phyloP scores from a whole-genome alignment of 2,329 filamentous ascomycete species.

The Ophiostoma perfectum region DNA sequence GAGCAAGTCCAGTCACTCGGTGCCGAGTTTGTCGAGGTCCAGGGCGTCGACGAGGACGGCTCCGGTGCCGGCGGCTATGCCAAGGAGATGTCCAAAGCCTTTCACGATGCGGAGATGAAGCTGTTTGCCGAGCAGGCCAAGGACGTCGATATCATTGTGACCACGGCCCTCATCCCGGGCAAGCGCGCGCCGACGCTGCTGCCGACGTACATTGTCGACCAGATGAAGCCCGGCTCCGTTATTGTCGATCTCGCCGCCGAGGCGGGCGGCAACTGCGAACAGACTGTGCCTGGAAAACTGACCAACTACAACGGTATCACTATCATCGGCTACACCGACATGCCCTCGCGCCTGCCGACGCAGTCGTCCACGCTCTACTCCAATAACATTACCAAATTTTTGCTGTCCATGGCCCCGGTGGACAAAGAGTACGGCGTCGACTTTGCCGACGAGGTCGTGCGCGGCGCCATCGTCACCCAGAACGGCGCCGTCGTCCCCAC shows the following conservation, averaged over 20 bases:
- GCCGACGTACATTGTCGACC: conserved; percentile 69
- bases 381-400: conserved; percentile 87
- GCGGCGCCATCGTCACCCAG: conserved; percentile 75
- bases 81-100: conserved; percentile 91
- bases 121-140: conserved; percentile 80
- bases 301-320: conserved; percentile 70
- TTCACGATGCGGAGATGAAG: conserved; percentile 89
- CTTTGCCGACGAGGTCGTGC: conserved; percentile 76
- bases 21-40: conserved; percentile 84
- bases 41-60: conserved; percentile 70
- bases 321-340: conserved; percentile 82
- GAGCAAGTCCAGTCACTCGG: conserved; percentile 89
- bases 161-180: conserved; percentile 85
- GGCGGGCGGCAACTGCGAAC: conserved; percentile 81
- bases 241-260: conserved; percentile 85
- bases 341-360: conserved; percentile 79
- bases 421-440: conserved; percentile 77
- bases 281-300: conserved; percentile 68
- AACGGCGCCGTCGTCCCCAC: conserved; percentile 71
- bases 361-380: conserved; percentile 88
- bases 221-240: conserved; percentile 86
- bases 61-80: conserved; percentile 81
- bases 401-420: conserved; percentile 73
- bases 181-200: conserved; percentile 78
- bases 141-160: conserved; percentile 89